Base-by-base conservation (phyloP, 805 yeast species). In the Trichomonascus vanleenenianus region DNA sequence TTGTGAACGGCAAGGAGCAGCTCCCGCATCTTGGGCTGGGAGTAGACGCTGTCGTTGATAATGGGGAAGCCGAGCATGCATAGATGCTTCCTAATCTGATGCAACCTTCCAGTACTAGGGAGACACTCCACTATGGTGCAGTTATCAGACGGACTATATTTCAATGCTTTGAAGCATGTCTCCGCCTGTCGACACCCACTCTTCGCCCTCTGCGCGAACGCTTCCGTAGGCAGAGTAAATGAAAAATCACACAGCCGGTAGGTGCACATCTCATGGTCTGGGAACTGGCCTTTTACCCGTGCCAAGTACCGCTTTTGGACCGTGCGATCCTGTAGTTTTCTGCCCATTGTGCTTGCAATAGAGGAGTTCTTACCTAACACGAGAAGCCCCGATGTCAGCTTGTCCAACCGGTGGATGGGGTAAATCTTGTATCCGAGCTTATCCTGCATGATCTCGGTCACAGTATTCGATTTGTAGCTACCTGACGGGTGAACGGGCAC, bases 401-500 rank as follows among this genome's bases (percentile, higher is more conserved):
- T 67, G 61, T 88, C 97, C 18, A 88, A 66, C 53, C 97, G 66
- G 60, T 87, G 86, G 56, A 94, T 84, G 1, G 87, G 78, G 59
- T 85, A 91, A 0, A 81, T 85, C 1, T 66, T 63, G 34, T 71
- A 63, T 1, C 81, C 81, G 45, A 67, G 55, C 55, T 87, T 88
- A 35, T 75, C 74, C 58, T 81, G 80, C 54, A 88, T 61, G 8
- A 87, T 78, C 59, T 83, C 83, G 4, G 93, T 83, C 18, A 87
- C 72, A 1, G 95, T 76, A 60, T 91, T 91, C 62, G 74, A 85
- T 47, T 91, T 67, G 64, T 79, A 91, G 46, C 70, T 54, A 2
- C 97, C 98, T 0, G 96, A 83, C 2, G 98, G 97, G 61, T 93
- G 98, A 0, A 86, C 95, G 0, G 98, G 97, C 2, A 93, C 74